Evolutionary conservation across 1,139 yeast species (phyloP), one percentile per base, ranked within the genome.

Genomic region (Candida sanyaensis): DNA sequence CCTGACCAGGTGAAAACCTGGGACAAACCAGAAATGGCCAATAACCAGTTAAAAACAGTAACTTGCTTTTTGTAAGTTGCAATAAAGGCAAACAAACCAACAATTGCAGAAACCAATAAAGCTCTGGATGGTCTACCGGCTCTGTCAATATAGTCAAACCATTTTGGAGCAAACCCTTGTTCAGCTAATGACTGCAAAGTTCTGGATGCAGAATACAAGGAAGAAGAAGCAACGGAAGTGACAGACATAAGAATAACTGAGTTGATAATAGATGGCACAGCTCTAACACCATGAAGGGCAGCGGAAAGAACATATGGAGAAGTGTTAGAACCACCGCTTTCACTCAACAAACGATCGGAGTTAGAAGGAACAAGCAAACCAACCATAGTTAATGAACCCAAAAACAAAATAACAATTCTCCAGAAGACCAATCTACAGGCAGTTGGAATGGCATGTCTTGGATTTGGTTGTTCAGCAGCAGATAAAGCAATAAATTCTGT

Each of bases 261-360:
- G 53, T 75, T 75, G 52, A 74, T 71, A 52, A 75, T 68, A 47
- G 70, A 68, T 10, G 78, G 73, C 42, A 73, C 67, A 13, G 62
- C 78, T 42, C 56, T 57, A 28, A 73, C 68, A n/a, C 69, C 70
- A 57, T 73, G 75, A 42, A 67, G 61, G 46, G 66, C 68, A 31
- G 76, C 77, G 27, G 79, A 77, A 56, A 74, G 65, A 28, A 74
- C 78, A 53, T 54, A 74, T n/a, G 79, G 78, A 44, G 78, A 72
- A 4, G 78, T 75, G 49, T 66, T 65, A 41, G 74, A 63, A 41
- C 68, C 61, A 42, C 73, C 68, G 12, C 64, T 59, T 9, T 71
- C 58, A 29, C 78, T 77, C 75, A 74, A 64, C 50, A 74, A 68
- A 50, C 65, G 59, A 50, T 62, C 67, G 21, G 77, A 71, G 51